Percentiles rank a stretch among this genome's conserved stretches.
phyloP scores from a whole-genome alignment of 164 flowering plant species.

The Umbellularia californica region DNA sequence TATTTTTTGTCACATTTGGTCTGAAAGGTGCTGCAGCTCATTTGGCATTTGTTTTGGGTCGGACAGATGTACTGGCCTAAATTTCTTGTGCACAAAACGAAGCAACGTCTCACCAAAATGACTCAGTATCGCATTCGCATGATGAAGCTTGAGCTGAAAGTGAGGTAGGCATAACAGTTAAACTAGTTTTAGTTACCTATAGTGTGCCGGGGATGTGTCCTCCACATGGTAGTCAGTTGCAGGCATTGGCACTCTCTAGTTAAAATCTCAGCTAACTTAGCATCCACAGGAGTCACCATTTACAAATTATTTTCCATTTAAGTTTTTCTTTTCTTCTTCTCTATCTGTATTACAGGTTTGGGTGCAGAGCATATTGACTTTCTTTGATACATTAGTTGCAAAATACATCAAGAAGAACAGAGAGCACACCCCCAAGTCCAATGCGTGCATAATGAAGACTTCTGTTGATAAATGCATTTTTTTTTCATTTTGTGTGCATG shows the following conservation, averaged over 20 bases:
- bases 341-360: too few species aligned
- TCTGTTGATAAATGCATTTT: neutral
- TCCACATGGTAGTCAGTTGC: too few species aligned
- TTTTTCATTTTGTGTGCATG: too few species aligned
- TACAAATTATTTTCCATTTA: too few species aligned
- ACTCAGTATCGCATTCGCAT: constrained; percentile 90
- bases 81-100: constrained; percentile 69
- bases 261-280: too few species aligned
- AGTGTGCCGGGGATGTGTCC: too few species aligned
- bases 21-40: too few species aligned
- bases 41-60: neutral
- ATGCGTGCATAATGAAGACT: neutral
- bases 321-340: too few species aligned
- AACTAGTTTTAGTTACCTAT: too few species aligned
- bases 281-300: too few species aligned
- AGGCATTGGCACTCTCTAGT: too few species aligned
- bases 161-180: constrained; percentile 43
- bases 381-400: neutral
- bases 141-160: constrained; percentile 90
- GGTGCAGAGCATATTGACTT: neutral
- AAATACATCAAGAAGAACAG: neutral
- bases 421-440: neutral
- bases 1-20: too few species aligned
- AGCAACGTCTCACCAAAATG: constrained; percentile 91
- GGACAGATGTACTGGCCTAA: constrained; percentile 89